A percentile compares a stretch with the other conserved stretches of the same genome.
Conservation (phyloP, 1,284 basidiomycete species). For the Pascua sp. region DNA sequence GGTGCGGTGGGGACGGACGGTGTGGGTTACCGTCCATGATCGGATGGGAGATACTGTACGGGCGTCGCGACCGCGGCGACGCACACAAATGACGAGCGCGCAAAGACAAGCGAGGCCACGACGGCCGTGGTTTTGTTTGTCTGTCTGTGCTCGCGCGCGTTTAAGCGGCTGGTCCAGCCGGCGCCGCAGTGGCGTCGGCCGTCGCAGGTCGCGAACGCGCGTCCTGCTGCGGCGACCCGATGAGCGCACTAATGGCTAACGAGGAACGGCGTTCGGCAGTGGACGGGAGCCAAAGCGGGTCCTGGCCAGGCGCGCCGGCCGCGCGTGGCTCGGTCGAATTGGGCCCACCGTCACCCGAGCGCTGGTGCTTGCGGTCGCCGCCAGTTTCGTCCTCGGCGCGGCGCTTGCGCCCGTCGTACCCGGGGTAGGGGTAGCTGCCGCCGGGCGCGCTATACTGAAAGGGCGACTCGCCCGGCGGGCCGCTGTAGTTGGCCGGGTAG, state of each 20-base stretch:
- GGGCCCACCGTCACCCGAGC: conserved; percentile 7
- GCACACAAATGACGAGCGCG: no score
- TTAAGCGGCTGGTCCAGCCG: not conserved
- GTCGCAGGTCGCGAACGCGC: conserved; percentile 26
- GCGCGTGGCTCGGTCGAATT: conserved; percentile 7
- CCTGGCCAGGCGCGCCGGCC: conserved; percentile 18
- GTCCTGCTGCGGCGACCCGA: conserved; percentile 41
- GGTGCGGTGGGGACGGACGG: no score
- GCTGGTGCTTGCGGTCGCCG: conserved; percentile 22
- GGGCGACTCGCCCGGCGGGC: conserved; percentile 36
- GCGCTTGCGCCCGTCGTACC: conserved; percentile 35
- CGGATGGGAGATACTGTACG: no score
- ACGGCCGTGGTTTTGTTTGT: no score
- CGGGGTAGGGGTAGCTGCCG: conserved; percentile 19
- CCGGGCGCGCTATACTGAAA: conserved; percentile 44
- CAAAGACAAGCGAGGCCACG: no score
- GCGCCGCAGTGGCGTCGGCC: conserved; percentile 5
- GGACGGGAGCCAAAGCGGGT: conserved; percentile 41
- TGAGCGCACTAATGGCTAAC: conserved; percentile 41
- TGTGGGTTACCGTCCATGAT: no score
- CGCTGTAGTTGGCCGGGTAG: conserved; percentile 16
- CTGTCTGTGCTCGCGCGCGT: no score
- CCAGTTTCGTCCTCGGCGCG: conserved; percentile 29
- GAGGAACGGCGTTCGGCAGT: conserved; percentile 39
- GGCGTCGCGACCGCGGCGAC: no score